Evolutionary conservation across 176 grass and related monocot species (phyloP).

Genomic region (Echinochloa phyllopogon): DNA sequence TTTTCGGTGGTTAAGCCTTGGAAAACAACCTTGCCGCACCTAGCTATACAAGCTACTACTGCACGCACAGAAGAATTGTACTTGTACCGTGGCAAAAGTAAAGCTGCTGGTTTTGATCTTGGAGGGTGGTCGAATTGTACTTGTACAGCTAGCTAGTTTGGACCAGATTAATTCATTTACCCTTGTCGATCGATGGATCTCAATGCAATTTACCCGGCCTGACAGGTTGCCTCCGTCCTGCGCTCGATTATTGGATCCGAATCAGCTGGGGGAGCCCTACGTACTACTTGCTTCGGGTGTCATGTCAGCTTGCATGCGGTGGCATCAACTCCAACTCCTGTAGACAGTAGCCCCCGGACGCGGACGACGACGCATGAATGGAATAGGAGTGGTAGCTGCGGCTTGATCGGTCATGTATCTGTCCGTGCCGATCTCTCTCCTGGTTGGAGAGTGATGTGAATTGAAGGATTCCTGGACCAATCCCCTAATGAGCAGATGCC

Average conservation of each 20-base stretch:
- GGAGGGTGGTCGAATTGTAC: too few relatives aligned
- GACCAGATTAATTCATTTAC: too few relatives aligned
- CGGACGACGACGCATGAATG: not conserved
- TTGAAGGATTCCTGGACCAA: constrained; percentile 39
- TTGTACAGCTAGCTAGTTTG: too few relatives aligned
- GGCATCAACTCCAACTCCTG: constrained; percentile 15
- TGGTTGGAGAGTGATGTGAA: not conserved
- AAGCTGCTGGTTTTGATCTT: too few relatives aligned
- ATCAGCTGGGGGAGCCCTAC: too few relatives aligned
- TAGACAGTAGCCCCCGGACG: not conserved
- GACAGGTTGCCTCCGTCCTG: not conserved
- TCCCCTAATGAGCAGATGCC: not conserved
- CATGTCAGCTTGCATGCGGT: not conserved
- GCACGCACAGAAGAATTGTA: too few relatives aligned
- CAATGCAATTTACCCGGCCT: too few relatives aligned
- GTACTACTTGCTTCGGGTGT: too few relatives aligned
- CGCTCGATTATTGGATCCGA: not conserved
- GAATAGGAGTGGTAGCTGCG: not conserved
- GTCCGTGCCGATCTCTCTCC: not conserved
- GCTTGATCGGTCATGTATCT: not conserved
- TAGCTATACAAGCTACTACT: not conserved
- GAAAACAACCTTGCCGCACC: not conserved
- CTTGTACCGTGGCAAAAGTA: too few relatives aligned
- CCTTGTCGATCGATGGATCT: too few relatives aligned
- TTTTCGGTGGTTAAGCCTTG: constrained; percentile 18